phyloP scores from a whole-genome alignment of 495 filamentous ascomycete species.

The Saxophila tyrrhenica region DNA sequence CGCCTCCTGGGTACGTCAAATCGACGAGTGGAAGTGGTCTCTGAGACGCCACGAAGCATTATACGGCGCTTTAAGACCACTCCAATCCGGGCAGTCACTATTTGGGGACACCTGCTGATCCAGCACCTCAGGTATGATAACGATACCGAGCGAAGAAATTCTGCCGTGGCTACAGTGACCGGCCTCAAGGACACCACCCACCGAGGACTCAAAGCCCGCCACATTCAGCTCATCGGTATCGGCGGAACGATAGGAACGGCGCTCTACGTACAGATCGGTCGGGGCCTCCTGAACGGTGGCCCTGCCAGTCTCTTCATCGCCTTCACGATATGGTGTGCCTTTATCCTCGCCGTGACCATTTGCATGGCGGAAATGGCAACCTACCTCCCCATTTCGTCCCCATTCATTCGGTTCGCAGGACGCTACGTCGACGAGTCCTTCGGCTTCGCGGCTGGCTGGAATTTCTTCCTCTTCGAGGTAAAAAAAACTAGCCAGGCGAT shows the following conservation, averaged over 20 bases:
- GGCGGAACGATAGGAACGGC: constrained; percentile 76
- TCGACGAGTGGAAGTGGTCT: too few relatives aligned
- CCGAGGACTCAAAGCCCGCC: constrained; percentile 51
- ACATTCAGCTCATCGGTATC: constrained; percentile 65
- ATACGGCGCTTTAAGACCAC: too few relatives aligned
- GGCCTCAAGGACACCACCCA: constrained; percentile 29
- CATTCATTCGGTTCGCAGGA: constrained; percentile 74
- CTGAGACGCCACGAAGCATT: too few relatives aligned
- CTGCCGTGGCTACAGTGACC: background rate
- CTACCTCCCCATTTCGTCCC: constrained; percentile 68
- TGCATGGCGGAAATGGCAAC: constrained; percentile 73
- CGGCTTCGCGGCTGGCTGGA: constrained; percentile 50
- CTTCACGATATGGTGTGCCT: constrained; percentile 61
- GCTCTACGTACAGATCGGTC: constrained; percentile 65
- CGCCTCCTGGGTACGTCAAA: too few relatives aligned
- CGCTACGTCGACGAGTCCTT: constrained; percentile 52
- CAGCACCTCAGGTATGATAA: background rate
- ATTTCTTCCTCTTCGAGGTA: constrained; percentile 25
- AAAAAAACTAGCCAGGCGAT: too few relatives aligned
- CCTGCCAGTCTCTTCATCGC: constrained; percentile 67
- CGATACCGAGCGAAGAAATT: background rate
- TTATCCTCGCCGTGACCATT: constrained; percentile 59
- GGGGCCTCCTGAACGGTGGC: constrained; percentile 54
- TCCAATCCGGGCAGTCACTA: too few relatives aligned
- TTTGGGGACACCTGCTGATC: too few relatives aligned